These are phyloP conservation scores for Calophaca sinica DNA, from an alignment of 306 rosid species.

Conservation along the genomic window DNA sequence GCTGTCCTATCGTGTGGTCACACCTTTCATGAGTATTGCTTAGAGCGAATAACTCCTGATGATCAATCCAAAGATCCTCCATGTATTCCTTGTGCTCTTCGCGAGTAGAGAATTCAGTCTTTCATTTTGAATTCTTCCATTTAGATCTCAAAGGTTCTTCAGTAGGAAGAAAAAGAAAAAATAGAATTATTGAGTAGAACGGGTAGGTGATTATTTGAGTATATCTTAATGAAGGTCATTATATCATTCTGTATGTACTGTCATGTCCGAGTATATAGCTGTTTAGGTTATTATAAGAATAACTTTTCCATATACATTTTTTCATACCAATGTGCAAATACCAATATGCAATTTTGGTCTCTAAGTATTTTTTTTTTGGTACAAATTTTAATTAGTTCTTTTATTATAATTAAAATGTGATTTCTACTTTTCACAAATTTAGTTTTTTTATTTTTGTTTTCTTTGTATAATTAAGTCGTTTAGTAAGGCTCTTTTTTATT, in stretches of 20 bases:
- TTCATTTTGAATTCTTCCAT: background rate
- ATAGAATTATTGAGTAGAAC: constrained; percentile 26
- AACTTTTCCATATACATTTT: background rate
- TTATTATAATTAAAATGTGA: too few relatives aligned
- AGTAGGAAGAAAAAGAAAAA: constrained; percentile 3
- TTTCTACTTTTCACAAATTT: too few relatives aligned
- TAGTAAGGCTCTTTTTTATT: too few relatives aligned
- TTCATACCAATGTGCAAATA: background rate
- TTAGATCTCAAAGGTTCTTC: constrained; percentile 24
- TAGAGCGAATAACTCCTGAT: constrained; percentile 64
- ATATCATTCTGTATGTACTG: background rate
- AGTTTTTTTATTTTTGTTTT: too few relatives aligned
- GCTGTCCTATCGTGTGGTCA: constrained; percentile 75
- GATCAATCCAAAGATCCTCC: constrained; percentile 60
- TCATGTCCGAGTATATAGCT: background rate
- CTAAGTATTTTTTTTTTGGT: background rate
- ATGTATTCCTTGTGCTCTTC: constrained; percentile 69
- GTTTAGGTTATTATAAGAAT: constrained; percentile 1
- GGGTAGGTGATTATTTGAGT: background rate
- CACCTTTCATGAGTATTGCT: constrained; percentile 68
- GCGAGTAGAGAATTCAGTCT: constrained; percentile 39
- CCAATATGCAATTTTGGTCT: constrained; percentile 6
- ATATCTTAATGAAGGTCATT: constrained; percentile 1
- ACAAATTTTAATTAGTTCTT: too few relatives aligned
- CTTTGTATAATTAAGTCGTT: too few relatives aligned